Evolutionary conservation across 139 green algal species (phyloP), one percentile per base, ranked within the genome.

Genomic region (Micractinium sp.): DNA sequence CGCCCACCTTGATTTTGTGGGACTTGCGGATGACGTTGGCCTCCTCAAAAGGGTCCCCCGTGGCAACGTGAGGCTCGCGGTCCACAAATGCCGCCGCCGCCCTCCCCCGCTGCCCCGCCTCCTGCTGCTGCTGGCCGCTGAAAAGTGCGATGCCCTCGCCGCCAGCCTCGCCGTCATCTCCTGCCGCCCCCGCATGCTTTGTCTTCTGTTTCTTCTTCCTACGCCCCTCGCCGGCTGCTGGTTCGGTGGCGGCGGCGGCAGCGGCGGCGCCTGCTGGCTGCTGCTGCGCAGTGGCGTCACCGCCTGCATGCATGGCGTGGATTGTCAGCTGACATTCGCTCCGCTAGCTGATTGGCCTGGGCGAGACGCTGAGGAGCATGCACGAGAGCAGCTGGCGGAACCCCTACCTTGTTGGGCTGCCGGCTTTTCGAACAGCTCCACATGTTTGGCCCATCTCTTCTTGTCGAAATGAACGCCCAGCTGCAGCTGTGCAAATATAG

Each of bases 1-100:
- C 2, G 15, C 94, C 82, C 5, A 96, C 94, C 77, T 93, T 92
- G 63, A 98, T 97, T 18, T 87, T 71, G 36, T 94, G 86, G 36
- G 79, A 84, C 81, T 98, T 98, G 61, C 96, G 91, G 19, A 97
- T 80, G 2, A 96, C 73, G 82, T 97, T 97, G 31, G 93, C 94
- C 81, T 92, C 92, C 91, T 97, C 93, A 29, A 87, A 86, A 0
- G 93, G 94, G 83, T 96, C 94, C n/a, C 89, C 85, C 25, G 88
- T 96, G 47, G 85, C 35, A 1, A 93, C 91, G 16, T 76, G 23
- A 1, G 92, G 91, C 53, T 90, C 71, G 22, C 38, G 53, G 82
- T 87, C 91, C 69, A 78, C 69, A 82, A 89, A 91, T 18, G 85
- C 7, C 5, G 85, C 19, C 63, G 15, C 82, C 67, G 36, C 35